Evolutionary conservation across 345 rosid genomes (phyloP), one percentile per base, ranked within the genome.

Genomic region (Excoecaria agallocha): DNA sequence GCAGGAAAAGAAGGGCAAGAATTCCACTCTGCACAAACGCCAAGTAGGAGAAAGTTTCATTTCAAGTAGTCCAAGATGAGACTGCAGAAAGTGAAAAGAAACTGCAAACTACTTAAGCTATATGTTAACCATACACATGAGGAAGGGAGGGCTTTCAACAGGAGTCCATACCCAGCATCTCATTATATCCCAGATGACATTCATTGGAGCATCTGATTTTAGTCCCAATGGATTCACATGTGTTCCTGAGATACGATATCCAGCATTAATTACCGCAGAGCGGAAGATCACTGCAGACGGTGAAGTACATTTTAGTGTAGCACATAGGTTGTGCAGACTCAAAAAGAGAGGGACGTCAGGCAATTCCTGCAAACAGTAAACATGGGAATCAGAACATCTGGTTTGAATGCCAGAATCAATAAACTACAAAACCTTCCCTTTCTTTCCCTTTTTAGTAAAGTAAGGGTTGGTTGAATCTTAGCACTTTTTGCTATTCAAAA

Each of bases 131-230:
- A 38, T 71, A 19, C 12, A 37, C 19, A 17, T 15, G 20, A 11
- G 56, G n/a, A 55, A 25, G 49, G 24, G 70, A 17, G 64, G n/a
- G 46, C 10, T 55, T 37, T 58, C 1, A 30, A 72, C 35, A 69
- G 20, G 12, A 78, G 66, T 73, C 68, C 85, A 85, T 88, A 95
- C 99, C 97, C 99, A 96, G 87, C 97, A 90, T 57, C 99, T 96
- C 99, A 96, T 93, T 66, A 93, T 96, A 83, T 96, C 98, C 97
- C 99, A 96, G 68, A 96, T 90, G 72, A 93, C 89, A 64, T 87
- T 90, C 99, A 96, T 96, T n/a, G 99, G 97, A 70, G 98, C 98
- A 86, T 96, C 96, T 38, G 99, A 89, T 83, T 96, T 96, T 59
- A 93, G 83, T 77, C 98, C 99, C 5, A 96, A 80, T 0, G 98